A percentile compares a stretch with the other conserved stretches of the same genome.
phyloP scores from a whole-genome alignment of 108 stramenopile genomes.

The Fragilaria crotonensis region DNA sequence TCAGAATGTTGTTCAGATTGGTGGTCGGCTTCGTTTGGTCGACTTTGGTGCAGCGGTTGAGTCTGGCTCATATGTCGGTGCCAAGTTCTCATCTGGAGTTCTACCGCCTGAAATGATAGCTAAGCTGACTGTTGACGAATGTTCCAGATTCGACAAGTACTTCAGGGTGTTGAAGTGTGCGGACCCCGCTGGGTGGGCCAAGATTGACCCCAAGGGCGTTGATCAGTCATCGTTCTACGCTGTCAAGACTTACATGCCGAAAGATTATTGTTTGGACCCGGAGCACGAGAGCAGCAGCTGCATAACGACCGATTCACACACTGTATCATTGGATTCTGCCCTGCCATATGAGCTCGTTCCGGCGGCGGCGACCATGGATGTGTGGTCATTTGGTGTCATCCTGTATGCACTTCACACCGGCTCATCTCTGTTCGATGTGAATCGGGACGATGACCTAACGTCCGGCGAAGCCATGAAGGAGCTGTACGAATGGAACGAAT shows the following conservation, averaged over 20 bases:
- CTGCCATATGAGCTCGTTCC: slow-evolving; percentile 2
- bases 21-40: slow-evolving; percentile 10
- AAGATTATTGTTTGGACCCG: background rate
- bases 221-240: background rate
- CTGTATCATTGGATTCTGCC: too few relatives aligned
- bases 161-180: background rate
- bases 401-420: slow-evolving; percentile 28
- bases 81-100: background rate
- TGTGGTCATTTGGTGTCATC: slow-evolving; percentile 21
- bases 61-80: background rate
- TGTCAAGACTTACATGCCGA: background rate
- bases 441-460: slow-evolving; percentile 1
- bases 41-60: slow-evolving; percentile 14
- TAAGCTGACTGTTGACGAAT: background rate
- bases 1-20: slow-evolving; percentile 13
- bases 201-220: background rate
- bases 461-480: background rate
- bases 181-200: background rate
- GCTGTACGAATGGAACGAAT: slow-evolving; percentile 2
- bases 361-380: background rate
- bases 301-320: too few relatives aligned
- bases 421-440: slow-evolving; percentile 21
- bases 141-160: background rate
- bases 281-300: too few relatives aligned
- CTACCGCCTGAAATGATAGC: background rate